These are phyloP conservation scores for Globisporangium rhizosaccharum DNA, from an alignment of 352 stramenopile species.

Conservation along the genomic window DNA sequence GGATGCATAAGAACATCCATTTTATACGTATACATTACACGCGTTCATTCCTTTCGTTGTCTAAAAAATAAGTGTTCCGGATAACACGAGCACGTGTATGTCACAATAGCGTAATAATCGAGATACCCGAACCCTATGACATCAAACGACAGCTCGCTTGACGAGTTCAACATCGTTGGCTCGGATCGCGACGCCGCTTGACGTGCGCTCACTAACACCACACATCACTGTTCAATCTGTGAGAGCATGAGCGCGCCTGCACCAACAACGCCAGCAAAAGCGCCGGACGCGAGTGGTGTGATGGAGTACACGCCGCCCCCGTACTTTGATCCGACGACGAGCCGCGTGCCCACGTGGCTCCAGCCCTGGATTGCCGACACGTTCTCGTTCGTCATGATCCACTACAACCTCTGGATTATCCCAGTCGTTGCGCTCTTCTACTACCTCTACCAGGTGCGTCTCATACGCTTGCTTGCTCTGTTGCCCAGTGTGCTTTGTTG, in stretches of 20 bases:
- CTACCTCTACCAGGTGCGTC: slow-evolving; percentile 22
- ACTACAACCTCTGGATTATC: slow-evolving; percentile 42
- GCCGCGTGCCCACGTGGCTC: slow-evolving; percentile 22
- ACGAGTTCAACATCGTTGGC: too few relatives aligned
- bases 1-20: too few relatives aligned
- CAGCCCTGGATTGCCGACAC: slow-evolving; percentile 22
- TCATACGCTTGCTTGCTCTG: background rate
- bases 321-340: slow-evolving; percentile 22
- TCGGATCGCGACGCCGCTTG: too few relatives aligned
- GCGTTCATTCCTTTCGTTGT: too few relatives aligned
- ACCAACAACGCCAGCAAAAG: background rate
- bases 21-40: too few relatives aligned
- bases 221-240: background rate
- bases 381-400: slow-evolving; percentile 34
- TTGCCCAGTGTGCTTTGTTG: background rate
- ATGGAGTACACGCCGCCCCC: slow-evolving; percentile 22
- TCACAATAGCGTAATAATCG: background rate
- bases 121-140: too few relatives aligned
- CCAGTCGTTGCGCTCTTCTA: slow-evolving; percentile 30
- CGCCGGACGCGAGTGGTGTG: background rate
- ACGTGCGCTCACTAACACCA: too few relatives aligned
- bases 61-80: too few relatives aligned
- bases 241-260: too few relatives aligned
- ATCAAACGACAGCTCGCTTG: too few relatives aligned
- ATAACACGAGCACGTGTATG: too few relatives aligned